Conservation (phyloP, 2,329 filamentous ascomycete species). For the Aphanocladium album region DNA sequence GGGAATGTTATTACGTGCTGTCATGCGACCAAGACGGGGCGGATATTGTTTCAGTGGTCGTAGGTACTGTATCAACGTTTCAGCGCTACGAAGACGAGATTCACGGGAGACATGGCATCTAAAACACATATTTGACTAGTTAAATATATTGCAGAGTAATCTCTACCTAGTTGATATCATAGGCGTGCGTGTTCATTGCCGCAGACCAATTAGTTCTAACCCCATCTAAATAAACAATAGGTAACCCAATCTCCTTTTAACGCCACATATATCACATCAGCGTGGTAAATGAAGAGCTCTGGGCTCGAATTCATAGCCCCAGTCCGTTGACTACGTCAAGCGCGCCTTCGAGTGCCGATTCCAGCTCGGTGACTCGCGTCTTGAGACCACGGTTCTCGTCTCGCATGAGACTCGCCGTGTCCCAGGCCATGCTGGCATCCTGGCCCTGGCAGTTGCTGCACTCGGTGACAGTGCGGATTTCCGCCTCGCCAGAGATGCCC, state of each 20-base stretch:
- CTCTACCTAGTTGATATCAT: not conserved
- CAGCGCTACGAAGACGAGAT: no score
- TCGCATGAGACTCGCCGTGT: conserved; percentile 56
- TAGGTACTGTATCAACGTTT: no score
- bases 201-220: not conserved
- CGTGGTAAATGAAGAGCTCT: not conserved
- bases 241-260: not conserved
- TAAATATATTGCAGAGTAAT: not conserved
- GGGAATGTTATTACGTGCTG: no score
- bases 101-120: not conserved
- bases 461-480: conserved; percentile 21
- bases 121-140: no score
- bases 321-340: conserved; percentile 56
- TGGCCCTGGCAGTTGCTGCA: conserved; percentile 56
- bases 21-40: no score
- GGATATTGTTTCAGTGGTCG: no score
- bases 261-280: conserved; percentile 8
- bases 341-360: conserved; percentile 56
- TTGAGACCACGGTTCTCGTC: conserved; percentile 61
- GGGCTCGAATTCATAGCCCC: not conserved
- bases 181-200: not conserved
- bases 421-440: conserved; percentile 57
- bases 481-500: conserved; percentile 34
- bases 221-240: conserved; percentile 3
- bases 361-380: conserved; percentile 52